Evolutionary conservation across 2,329 filamentous ascomycete species (phyloP), one percentile per base, ranked within the genome.

Genomic region (Xylariaceae sp.): DNA sequence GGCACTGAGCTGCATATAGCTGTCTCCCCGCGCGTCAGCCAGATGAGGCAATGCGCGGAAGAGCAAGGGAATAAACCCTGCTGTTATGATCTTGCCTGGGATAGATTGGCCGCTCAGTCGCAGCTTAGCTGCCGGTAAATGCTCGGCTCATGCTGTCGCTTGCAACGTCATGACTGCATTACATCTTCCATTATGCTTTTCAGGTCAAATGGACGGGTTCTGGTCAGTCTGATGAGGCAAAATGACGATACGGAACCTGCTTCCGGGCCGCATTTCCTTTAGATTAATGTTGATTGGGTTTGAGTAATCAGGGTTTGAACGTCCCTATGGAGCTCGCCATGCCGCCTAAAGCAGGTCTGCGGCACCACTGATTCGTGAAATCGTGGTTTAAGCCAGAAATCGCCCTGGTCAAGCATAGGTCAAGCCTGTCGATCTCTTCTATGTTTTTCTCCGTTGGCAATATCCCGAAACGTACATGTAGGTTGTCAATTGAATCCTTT

Each of bases 41-140:
- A 44, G 49, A 66, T 63, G 55, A 56, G 59, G 62, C 28, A 63
- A 64, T 50, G 41, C 44, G 56, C 64, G 62, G 60, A 68, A 56
- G 60, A 63, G 60, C 53, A 62, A 56, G 53, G 31, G 45, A 42
- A 48, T 51, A 52, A 55, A 57, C 50, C 51, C 48, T 54, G 53
- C 53, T 55, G 54, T 11, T 45, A 57, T 62, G 56, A 48, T 50
- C 57, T 54, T 38, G 50, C 49, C 45, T 43, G 45, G 48, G 58
- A 58, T 61, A 58, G 54, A 60, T 62, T 60, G 61, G 53, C 48
- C 31, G 40, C 57, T 53, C 60, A 49, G 56, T 60, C 56, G 59
- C 55, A 58, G 55, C 57, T 64, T 61, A 59, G 58, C 58, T 48
- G 33, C 45, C 58, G 57, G 55, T 48, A 58, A 38, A 59, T 56